Evolutionary conservation across 2,329 filamentous ascomycete species (phyloP), one percentile per base, ranked within the genome.

Genomic region (Fusarium falciforme): DNA sequence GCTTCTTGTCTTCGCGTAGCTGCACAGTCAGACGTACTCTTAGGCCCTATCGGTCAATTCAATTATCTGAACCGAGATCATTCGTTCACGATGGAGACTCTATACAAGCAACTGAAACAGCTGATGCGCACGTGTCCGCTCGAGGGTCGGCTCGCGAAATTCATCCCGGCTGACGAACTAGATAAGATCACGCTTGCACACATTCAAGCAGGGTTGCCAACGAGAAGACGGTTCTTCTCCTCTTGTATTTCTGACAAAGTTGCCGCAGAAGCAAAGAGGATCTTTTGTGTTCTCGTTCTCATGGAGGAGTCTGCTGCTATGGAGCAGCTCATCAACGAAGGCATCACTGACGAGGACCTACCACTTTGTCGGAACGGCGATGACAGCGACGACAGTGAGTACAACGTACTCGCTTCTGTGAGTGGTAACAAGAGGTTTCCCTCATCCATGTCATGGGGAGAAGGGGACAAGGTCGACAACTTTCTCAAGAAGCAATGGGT

Each of bases 401-500:
- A 29, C 11, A 64, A 49, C 5, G 22, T 72, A 6, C 27, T 64
- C 3, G n/a, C 57, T 22, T 75, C 71, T 2, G 3, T 36, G 6
- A 44, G 25, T 11, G 49, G 29, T 12, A 57, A 22, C 2, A 68
- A 64, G 9, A 17, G 5, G 1, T 72, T 67, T 3, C 6, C 9
- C 1, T 74, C 64, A 1, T 67, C 64, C 22, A 55, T 29, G 0
- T 29, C 11, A 2, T 75, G 69, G 64, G 20, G 40, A 0, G 47
- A 62, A 6, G 40, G 62, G 22, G 47, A 22, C 1, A 55, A 31
- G 16, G 49, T 74, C 14, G 31, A 29, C 22, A 38, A 31, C 3
- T 75, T 74, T 61, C 55, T 74, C 4, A 47, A 35, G 0, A 60
- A 35, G 5, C 73, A 75, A 17, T 75, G 73, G 73, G n/a, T 64